Base-by-base conservation (phyloP, 129 eudicot genomes). In the Artemisia tridentata region DNA sequence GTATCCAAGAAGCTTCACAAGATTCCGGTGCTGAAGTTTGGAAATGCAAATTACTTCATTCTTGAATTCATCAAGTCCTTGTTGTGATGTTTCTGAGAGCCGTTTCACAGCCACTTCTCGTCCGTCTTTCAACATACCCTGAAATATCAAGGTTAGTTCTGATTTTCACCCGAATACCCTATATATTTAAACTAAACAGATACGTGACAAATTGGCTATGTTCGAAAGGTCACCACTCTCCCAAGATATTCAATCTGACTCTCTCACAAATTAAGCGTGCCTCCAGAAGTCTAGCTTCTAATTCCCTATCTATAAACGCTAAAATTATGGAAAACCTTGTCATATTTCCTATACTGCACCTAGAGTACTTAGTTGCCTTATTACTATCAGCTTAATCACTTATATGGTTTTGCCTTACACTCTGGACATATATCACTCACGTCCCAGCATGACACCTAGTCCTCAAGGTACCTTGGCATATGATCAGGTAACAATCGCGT, bases 1-100 rank as follows among this genome's bases (percentile, higher is more conserved):
- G 17, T 72, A 71, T 55, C 81, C 81, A 70, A 63, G 72, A 78
- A 29, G 81, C 72, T 71, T 78, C 81, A 78, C 81, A 64, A 78
- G 81, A 66, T 78, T 78, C 14, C 81, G 81, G 34, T 78, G 81
- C 63, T 71, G 81, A 70, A 78, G 77, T 29, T 62, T 71, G 0
- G 76, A 77, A 52, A 29, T 78, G 23, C 61, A 78, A 62, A 18
- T 45, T 20, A 63, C 43, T 77, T 77, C 81, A 56, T 77, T 77
- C 58, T 45, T 77, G 72, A 77, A 77, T 10, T 77, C 81, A 50
- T 52, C 56, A 62, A 67, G 3, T 47, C 81, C 81, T 70, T 77
- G 34, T 4, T 62, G 63, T 15, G 81, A 77, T 34, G 71, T 62
- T n/a, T 70, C 76, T 3, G 81, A 70, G 52, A 77, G 72, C 31